Base-by-base conservation (phyloP, 2,329 filamentous ascomycete genomes). In the Pseudogymnoascus verrucosus region DNA sequence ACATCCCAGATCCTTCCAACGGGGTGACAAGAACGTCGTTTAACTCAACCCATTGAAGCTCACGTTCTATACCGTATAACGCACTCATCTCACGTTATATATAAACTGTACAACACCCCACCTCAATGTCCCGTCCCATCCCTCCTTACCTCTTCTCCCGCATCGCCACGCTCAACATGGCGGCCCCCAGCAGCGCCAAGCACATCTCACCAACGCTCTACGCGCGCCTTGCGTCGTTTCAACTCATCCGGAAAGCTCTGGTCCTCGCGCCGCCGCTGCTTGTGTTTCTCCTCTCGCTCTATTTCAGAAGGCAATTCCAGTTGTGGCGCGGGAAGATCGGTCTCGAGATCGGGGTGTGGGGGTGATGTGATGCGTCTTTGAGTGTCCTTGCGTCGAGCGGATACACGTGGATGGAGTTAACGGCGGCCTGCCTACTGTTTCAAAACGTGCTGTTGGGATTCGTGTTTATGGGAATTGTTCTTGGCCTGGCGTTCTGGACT, bases 261-360 rank as follows among this genome's bases (percentile, higher is more conserved):
- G 34, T 60, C 16, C 39, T 36, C 12, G 57, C 57, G 19, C 57
- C 37, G 31, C 57, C 57, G 14, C 57, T 60, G 31, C 28, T 60
- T 60, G 57, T 60, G 57, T 39, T 60, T 14, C 57, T 60, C 31
- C 37, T 36, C 19, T 54, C 47, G 23, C 47, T 54, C 14, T 54
- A 54, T 54, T 54, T 54, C 23, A 31, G 47, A 54, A 54, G 47
- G 26, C 47, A 54, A 54, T 54, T 54, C n/a, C 47, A 54, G 47
- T 54, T 54, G 47, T 54, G 23, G 47, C 47, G 47, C 23, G 47
- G 47, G 26, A 54, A 54, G 47, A 54, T 54, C 6, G 47, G 47
- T 5, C 47, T 54, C 26, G 47, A 54, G 47, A 54, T 54, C 47
- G 47, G 47, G 3, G 47, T 54, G n/a, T 54, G 47, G 47, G 47